Evolutionary conservation across 306 rosid genomes (phyloP).

Genomic region (Citrullus mucosospermus): DNA sequence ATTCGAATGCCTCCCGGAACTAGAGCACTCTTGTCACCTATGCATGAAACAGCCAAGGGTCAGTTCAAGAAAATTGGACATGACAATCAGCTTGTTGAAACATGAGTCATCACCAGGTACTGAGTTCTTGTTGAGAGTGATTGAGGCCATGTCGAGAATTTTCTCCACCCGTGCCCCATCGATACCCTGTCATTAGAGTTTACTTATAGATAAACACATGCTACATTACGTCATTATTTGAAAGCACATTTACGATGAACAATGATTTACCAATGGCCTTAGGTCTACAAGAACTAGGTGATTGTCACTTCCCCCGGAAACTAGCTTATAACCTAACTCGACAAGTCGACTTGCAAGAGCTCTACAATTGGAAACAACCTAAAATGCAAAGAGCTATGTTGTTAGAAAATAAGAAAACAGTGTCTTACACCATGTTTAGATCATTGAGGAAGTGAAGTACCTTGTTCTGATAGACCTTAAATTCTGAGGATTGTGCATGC

Average conservation of each 20-base stretch:
- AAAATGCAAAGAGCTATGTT: constrained; percentile 6
- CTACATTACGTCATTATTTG: not conserved
- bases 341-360: constrained; percentile 62
- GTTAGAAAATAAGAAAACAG: constrained; percentile 9
- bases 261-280: constrained; percentile 63
- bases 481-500: constrained; percentile 62
- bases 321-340: constrained; percentile 64
- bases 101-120: constrained; percentile 47
- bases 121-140: constrained; percentile 89
- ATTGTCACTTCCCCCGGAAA: constrained; percentile 94
- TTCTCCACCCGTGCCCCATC: constrained; percentile 96
- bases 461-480: constrained; percentile 72
- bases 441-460: constrained; percentile 19
- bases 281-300: constrained; percentile 89
- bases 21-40: constrained; percentile 84
- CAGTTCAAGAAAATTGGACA: not conserved
- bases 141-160: constrained; percentile 85
- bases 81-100: not conserved
- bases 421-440: not conserved
- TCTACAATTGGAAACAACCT: constrained; percentile 84
- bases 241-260: not conserved
- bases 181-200: constrained; percentile 37
- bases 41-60: not conserved
- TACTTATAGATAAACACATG: not conserved
- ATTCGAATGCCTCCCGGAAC: constrained; percentile 96